Percentiles rank a stretch among this genome's conserved stretches.
phyloP scores from a whole-genome alignment of 306 rosid species.

The Heteromeles arbutifolia region DNA sequence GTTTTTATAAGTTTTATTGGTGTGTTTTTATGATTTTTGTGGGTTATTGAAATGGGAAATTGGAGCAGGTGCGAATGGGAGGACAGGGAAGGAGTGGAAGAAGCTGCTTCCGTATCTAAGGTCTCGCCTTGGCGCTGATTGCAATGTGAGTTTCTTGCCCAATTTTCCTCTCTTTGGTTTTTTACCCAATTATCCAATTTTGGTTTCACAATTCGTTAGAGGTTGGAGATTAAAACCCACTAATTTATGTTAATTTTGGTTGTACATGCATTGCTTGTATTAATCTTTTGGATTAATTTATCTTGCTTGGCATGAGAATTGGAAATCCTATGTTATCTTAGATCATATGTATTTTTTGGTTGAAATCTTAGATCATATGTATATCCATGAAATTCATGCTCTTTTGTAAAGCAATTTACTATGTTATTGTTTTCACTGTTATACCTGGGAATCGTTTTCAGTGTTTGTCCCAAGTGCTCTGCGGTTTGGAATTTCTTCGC shows the following conservation, averaged over 20 bases:
- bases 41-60: slow-evolving; percentile 1
- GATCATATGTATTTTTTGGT: not conserved
- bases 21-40: slow-evolving; percentile 3
- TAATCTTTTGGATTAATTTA: too few species aligned
- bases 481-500: not conserved
- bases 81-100: slow-evolving; percentile 83
- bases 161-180: slow-evolving; percentile 4
- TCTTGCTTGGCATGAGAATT: not conserved
- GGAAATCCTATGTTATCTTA: not conserved
- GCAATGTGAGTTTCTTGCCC: slow-evolving; percentile 44
- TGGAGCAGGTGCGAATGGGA: slow-evolving; percentile 87
- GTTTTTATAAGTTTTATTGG: not conserved
- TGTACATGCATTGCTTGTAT: not conserved
- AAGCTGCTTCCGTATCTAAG: slow-evolving; percentile 73
- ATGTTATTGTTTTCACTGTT: not conserved
- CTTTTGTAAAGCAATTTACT: not conserved
- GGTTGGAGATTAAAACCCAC: not conserved
- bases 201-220: not conserved
- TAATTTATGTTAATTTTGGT: not conserved
- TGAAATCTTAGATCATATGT: not conserved
- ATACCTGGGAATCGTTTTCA: not conserved
- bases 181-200: not conserved
- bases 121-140: slow-evolving; percentile 72
- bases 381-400: not conserved
- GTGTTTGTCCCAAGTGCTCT: not conserved